Percentiles rank a stretch among this genome's conserved stretches.
These are phyloP conservation scores for Didymella keratinophila DNA, from an alignment of 2,329 filamentous ascomycete species.

Conservation along the genomic window DNA sequence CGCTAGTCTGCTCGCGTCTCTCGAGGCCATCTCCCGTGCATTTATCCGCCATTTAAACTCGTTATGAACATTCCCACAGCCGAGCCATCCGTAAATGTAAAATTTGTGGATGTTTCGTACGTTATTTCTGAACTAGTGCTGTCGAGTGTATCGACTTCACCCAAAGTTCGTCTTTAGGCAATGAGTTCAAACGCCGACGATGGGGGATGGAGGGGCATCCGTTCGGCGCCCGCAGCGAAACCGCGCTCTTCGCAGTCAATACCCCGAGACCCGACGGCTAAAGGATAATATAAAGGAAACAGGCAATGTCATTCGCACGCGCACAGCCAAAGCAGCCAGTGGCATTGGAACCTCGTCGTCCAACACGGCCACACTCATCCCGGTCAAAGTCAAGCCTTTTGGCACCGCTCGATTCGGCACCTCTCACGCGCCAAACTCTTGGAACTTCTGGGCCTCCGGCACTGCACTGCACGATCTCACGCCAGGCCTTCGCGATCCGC, in stretches of 20 bases:
- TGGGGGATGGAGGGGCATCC: conserved; percentile 8
- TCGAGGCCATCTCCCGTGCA: conserved; percentile 4
- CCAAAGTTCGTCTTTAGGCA: conserved; percentile 6
- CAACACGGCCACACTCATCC: neutral
- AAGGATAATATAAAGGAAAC: conserved; percentile 21
- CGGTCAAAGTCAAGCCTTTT: conserved; percentile 16
- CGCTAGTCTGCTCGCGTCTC: conserved; percentile 11
- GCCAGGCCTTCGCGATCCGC: conserved; percentile 1
- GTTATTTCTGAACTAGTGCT: conserved; percentile 9
- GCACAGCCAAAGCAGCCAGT: conserved; percentile 13
- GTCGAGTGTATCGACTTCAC: neutral
- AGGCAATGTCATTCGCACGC: conserved; percentile 12
- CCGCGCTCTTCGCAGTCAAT: conserved; percentile 8
- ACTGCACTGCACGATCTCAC: conserved; percentile 11
- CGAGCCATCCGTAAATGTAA: conserved; percentile 5
- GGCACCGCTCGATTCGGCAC: conserved; percentile 14
- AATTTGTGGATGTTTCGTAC: conserved; percentile 7
- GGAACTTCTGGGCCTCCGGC: conserved; percentile 10
- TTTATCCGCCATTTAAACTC: conserved; percentile 21
- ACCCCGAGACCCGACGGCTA: conserved; percentile 20
- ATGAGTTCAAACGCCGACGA: conserved; percentile 7
- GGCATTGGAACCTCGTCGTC: conserved; percentile 1
- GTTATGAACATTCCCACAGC: conserved; percentile 8
- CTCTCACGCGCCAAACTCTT: conserved; percentile 11
- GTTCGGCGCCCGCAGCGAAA: conserved; percentile 8